Base-by-base conservation (phyloP, 139 green algal genomes). In the Edaphochlamys debaryana region DNA sequence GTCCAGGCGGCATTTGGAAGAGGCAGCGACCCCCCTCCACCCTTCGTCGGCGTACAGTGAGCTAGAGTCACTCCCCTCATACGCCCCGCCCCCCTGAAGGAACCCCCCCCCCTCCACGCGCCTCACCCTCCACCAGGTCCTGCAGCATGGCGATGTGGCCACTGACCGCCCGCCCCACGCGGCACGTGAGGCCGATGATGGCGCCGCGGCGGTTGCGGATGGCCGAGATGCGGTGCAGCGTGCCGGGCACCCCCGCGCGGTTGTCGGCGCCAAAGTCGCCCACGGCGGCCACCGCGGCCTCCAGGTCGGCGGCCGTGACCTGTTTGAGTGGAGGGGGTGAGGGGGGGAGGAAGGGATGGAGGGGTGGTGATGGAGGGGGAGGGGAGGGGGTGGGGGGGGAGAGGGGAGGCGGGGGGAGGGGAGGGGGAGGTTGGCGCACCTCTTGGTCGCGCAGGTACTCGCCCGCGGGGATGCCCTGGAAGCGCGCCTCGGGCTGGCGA, bases 71-170 rank as follows among this genome's bases (percentile, higher is more conserved):
- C n/a, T n/a, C n/a, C n/a, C n/a, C n/a, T n/a, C n/a, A n/a, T n/a
- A n/a, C n/a, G n/a, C n/a, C n/a, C n/a, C n/a, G n/a, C n/a, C n/a
- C n/a, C n/a, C n/a, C n/a, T n/a, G n/a, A n/a, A n/a, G n/a, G n/a
- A n/a, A n/a, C n/a, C n/a, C n/a, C n/a, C n/a, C n/a, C n/a, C n/a
- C n/a, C n/a, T n/a, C n/a, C n/a, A n/a, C n/a, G n/a, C 66, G 23
- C 77, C 88, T 82, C 52, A 92, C 88, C 82, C 74, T 94, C 88
- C 71, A 99, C 87, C 0, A 99, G 89, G 87, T 99, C 96, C 2
- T 91, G 73, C 32, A 99, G 95, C 95, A 99, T 98, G 86, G 97
- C 94, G 11, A 98, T 91, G 84, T 98, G 96, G 17, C 96, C 96
- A 7, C 91, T 97, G 25, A 99, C 95, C 0, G 96, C 96, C 6